These are phyloP conservation scores for Syzygium oleosum DNA, from an alignment of 345 rosid species.

Conservation along the genomic window DNA sequence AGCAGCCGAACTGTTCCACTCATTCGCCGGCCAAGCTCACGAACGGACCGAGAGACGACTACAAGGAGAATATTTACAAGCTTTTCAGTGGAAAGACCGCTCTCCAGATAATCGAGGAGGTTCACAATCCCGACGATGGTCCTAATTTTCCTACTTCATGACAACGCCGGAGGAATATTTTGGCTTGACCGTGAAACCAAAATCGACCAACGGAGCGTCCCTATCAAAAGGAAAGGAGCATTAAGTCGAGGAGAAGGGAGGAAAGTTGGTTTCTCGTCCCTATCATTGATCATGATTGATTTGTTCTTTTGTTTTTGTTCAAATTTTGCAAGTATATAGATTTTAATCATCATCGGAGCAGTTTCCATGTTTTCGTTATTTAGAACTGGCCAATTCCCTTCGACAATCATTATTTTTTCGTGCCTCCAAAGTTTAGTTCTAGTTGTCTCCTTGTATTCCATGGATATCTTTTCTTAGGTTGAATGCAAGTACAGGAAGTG, in stretches of 20 bases:
- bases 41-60: not conserved
- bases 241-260: not conserved
- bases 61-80: not conserved
- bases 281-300: not conserved
- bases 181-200: not conserved
- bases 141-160: not conserved
- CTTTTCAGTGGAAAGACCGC: not conserved
- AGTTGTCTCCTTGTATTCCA: too few species aligned
- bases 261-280: not conserved
- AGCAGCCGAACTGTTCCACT: not conserved
- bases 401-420: too few species aligned
- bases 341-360: too few species aligned
- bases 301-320: not conserved
- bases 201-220: not conserved
- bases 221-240: not conserved
- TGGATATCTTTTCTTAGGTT: too few species aligned
- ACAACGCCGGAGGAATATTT: not conserved
- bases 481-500: too few species aligned
- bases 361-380: too few species aligned
- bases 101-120: not conserved
- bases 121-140: not conserved
- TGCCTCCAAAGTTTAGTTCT: too few species aligned
- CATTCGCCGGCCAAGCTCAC: not conserved
- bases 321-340: too few species aligned
- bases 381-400: too few species aligned